phyloP scores from a whole-genome alignment of 2,329 filamentous ascomycete species.

The Colletotrichum sp. region DNA sequence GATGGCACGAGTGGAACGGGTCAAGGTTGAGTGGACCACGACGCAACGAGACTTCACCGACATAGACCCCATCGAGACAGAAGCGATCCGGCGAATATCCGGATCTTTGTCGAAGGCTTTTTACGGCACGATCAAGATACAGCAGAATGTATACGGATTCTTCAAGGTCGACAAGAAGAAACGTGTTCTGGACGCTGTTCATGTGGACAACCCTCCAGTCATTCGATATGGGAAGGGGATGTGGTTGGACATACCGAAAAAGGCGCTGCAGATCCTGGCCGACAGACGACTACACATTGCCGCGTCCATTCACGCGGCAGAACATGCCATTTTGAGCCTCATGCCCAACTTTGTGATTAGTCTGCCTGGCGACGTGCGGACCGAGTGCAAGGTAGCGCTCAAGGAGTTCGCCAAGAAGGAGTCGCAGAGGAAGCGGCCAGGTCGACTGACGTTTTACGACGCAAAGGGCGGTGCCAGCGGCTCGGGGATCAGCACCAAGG shows the following conservation, averaged over 20 bases:
- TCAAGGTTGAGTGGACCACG: constrained; percentile 95
- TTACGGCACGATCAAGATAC: constrained; percentile 85
- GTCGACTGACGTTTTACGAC: constrained; percentile 92
- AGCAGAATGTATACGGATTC: constrained; percentile 91
- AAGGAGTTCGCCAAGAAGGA: constrained; percentile 84
- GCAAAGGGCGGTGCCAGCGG: constrained; percentile 86
- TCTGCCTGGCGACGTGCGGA: constrained; percentile 89
- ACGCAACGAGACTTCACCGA: constrained; percentile 93
- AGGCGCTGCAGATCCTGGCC: constrained; percentile 79
- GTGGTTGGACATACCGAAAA: constrained; percentile 91
- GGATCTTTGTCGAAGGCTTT: constrained; percentile 74
- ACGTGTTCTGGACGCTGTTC: constrained; percentile 87
- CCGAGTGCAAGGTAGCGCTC: constrained; percentile 87
- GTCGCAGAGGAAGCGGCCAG: constrained; percentile 79
- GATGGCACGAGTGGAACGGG: constrained; percentile 86
- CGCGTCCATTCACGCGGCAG: constrained; percentile 90
- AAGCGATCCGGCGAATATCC: constrained; percentile 77
- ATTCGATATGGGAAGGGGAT: constrained; percentile 85
- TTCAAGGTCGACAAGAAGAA: constrained; percentile 93
- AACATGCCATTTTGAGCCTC: constrained; percentile 86
- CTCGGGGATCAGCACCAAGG: constrained; percentile 87
- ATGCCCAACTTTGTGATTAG: constrained; percentile 92
- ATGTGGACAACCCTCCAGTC: constrained; percentile 93
- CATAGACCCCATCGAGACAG: constrained; percentile 90
- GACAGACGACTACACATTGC: constrained; percentile 78